Conservation (phyloP, 345 rosid genomes). For the Populus deltoides region DNA sequence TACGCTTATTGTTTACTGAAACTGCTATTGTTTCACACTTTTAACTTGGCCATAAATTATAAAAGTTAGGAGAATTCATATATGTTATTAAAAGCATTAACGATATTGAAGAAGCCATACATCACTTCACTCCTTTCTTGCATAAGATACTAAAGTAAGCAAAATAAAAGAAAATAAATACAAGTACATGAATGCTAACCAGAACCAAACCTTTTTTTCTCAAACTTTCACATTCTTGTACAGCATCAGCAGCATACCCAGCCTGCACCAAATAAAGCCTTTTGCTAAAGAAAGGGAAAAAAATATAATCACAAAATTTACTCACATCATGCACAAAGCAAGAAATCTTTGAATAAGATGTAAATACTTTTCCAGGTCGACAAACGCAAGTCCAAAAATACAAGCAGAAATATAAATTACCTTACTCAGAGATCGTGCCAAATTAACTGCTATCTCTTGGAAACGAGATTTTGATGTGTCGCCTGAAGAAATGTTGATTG, state of each 20-base stretch:
- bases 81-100: not conserved
- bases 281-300: slow-evolving; percentile 12
- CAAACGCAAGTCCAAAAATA: not conserved
- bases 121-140: not conserved
- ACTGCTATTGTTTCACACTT: not conserved
- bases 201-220: slow-evolving; percentile 51
- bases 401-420: slow-evolving; percentile 33
- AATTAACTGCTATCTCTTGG: slow-evolving; percentile 62
- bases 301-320: not conserved
- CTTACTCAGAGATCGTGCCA: slow-evolving; percentile 75
- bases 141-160: not conserved
- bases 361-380: not conserved
- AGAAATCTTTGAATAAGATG: not conserved
- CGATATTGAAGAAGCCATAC: not conserved
- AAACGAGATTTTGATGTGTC: slow-evolving; percentile 40
- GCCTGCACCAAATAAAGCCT: slow-evolving; percentile 39
- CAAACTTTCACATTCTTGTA: slow-evolving; percentile 63
- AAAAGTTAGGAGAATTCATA: not conserved
- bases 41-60: not conserved
- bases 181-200: not conserved
- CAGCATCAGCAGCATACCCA: slow-evolving; percentile 58
- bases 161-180: not conserved
- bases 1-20: not conserved
- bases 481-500: slow-evolving; percentile 41
- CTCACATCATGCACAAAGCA: not conserved